These are phyloP conservation scores for Fusarium sp. DNA, from an alignment of 2,329 filamentous ascomycete species.

Conservation along the genomic window DNA sequence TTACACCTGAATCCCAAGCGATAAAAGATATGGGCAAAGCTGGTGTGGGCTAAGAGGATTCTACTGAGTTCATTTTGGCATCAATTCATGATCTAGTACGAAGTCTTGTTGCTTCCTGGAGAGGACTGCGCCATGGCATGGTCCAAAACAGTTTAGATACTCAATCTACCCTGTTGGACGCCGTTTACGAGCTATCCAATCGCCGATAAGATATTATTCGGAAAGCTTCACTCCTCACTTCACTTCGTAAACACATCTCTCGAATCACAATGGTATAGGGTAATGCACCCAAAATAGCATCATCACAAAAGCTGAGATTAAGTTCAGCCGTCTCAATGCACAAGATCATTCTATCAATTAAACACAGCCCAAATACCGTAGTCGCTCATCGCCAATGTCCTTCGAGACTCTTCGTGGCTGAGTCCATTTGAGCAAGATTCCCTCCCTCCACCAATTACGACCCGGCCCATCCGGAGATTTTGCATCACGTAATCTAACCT, in stretches of 20 bases:
- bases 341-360: background rate
- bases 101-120: background rate
- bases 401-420: slow-evolving; percentile 4
- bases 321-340: background rate
- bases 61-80: background rate
- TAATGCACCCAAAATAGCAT: background rate
- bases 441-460: slow-evolving; percentile 20
- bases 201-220: background rate
- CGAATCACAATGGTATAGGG: background rate
- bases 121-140: background rate
- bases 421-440: slow-evolving; percentile 41
- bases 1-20: background rate
- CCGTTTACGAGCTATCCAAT: background rate
- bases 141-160: background rate
- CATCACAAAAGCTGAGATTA: background rate
- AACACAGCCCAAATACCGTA: background rate
- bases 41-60: background rate
- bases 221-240: background rate
- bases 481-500: slow-evolving; percentile 38
- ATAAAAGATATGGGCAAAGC: fast-evolving
- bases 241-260: background rate
- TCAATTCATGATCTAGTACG: background rate
- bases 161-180: background rate
- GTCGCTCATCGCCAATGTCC: background rate
- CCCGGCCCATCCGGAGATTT: slow-evolving; percentile 14